A percentile compares a stretch with the other conserved stretches of the same genome.
Conservation (phyloP, 129 eudicot genomes). For the Pseudognaphalium luteoalbum region DNA sequence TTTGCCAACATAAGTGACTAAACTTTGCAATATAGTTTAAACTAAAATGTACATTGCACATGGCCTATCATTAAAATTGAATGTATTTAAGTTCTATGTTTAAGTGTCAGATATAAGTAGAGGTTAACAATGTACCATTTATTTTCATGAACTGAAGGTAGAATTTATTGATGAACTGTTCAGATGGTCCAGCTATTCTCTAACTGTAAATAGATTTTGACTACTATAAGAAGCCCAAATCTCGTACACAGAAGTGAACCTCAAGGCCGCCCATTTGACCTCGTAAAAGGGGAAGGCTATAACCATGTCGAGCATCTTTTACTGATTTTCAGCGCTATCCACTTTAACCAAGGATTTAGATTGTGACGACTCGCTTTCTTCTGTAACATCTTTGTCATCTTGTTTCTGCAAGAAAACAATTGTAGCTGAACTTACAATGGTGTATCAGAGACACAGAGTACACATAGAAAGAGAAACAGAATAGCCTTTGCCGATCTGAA, state of each 20-base stretch:
- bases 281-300: neutral
- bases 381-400: neutral
- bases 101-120: too few relatives aligned
- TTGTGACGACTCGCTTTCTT: slow-evolving; percentile 6
- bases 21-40: too few relatives aligned
- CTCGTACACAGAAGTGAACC: neutral
- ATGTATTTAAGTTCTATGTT: too few relatives aligned
- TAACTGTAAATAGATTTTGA: neutral
- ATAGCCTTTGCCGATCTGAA: neutral
- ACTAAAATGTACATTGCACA: too few relatives aligned
- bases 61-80: too few relatives aligned
- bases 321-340: slow-evolving; percentile 12
- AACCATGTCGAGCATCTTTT: neutral
- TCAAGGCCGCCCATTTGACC: neutral
- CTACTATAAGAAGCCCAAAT: neutral
- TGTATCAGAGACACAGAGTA: neutral
- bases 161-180: neutral
- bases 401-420: slow-evolving; percentile 31
- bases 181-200: neutral
- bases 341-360: slow-evolving; percentile 7
- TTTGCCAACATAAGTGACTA: too few relatives aligned
- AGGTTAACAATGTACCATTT: too few relatives aligned
- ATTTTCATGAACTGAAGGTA: neutral
- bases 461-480: neutral
- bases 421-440: neutral